A percentile compares a stretch with the other conserved stretches of the same genome.
Evolutionary conservation across 2,329 filamentous ascomycete genomes (phyloP).

Genomic region (Fusarium brevicatenulatum): DNA sequence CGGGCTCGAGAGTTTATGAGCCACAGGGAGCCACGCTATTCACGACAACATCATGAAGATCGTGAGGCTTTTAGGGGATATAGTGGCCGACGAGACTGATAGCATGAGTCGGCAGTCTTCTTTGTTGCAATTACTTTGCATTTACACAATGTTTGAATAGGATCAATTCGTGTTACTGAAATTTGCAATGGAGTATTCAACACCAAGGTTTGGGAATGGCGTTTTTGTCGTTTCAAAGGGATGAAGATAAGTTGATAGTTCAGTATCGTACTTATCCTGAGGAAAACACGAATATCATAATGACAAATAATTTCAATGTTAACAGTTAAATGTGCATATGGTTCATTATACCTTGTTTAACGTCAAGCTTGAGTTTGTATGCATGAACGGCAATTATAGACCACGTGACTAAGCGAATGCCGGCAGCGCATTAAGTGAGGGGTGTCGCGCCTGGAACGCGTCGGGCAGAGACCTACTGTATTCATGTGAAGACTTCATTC

Average conservation of each 20-base stretch:
- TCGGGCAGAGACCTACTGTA: conserved; percentile 1
- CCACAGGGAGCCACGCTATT: conserved; percentile 8
- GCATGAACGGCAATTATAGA: neutral
- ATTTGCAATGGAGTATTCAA: neutral
- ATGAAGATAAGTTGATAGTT: neutral
- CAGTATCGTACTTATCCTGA: neutral
- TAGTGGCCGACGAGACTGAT: neutral
- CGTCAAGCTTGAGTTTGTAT: neutral
- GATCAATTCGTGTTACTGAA: neutral
- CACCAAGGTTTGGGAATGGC: neutral
- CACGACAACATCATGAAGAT: conserved; percentile 1
- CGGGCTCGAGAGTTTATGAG: conserved; percentile 35
- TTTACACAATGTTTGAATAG: neutral
- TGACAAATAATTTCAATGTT: neutral
- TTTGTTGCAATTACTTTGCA: neutral
- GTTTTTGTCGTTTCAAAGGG: neutral
- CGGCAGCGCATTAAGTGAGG: neutral
- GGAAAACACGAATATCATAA: neutral
- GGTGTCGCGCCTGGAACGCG: conserved; percentile 38
- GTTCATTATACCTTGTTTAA: neutral
- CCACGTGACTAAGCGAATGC: conserved; percentile 39
- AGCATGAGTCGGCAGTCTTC: neutral
- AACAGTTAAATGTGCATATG: neutral
- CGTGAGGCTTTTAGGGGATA: neutral
- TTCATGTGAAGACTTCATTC: conserved; percentile 12